phyloP scores from a whole-genome alignment of 1,139 yeast genomes.

The Hansenula anomala region DNA sequence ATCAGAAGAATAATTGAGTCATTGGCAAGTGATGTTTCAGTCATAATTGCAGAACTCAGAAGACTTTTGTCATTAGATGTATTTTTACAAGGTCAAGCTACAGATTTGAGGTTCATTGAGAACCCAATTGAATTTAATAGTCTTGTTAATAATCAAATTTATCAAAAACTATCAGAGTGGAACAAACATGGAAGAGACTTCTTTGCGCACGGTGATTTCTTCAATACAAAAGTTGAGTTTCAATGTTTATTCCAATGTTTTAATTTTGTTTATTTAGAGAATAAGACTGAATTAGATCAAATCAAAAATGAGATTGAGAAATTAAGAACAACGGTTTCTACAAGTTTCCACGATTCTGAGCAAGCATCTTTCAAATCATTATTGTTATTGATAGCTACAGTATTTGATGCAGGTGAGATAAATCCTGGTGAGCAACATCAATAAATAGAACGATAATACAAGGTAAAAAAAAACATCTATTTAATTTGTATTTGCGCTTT shows the following conservation, averaged over 20 bases:
- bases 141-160: background rate
- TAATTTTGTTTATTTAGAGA: background rate
- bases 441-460: background rate
- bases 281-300: background rate
- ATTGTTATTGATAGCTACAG: background rate
- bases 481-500: no score
- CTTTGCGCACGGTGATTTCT: background rate
- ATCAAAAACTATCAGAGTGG: background rate
- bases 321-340: background rate
- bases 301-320: background rate
- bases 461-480: no score
- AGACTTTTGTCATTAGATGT: background rate
- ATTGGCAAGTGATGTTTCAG: background rate
- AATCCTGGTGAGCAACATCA: no score
- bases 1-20: constrained; percentile 7
- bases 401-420: no score
- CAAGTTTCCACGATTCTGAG: constrained; percentile 1
- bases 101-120: no score
- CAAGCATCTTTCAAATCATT: constrained; percentile 1
- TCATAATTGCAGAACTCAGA: background rate
- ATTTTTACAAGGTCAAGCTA: background rate
- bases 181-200: background rate
- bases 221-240: background rate
- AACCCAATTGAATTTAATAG: background rate
- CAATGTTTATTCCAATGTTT: background rate